Conservation (phyloP, 305 asterid species). For the Fraxinus paxiana region DNA sequence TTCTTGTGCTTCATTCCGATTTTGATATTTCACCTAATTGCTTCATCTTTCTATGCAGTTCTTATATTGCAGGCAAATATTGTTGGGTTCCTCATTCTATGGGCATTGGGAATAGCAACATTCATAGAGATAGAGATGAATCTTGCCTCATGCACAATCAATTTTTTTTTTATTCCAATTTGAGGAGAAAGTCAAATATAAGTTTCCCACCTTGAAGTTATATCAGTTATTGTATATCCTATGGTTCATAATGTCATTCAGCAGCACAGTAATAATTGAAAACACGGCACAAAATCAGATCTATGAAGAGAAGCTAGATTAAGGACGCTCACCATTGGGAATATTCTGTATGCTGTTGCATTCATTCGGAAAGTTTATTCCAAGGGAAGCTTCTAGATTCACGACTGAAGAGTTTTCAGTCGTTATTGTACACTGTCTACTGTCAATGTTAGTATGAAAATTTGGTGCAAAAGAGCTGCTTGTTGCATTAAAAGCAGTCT, state of each 20-base stretch:
- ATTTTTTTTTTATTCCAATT: not conserved
- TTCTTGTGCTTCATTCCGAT: conserved; percentile 7
- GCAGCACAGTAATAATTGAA: not conserved
- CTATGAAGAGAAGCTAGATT: conserved; percentile 1
- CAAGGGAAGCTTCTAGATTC: conserved; percentile 21
- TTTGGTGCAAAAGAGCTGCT: conserved; percentile 21
- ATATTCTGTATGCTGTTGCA: conserved; percentile 5
- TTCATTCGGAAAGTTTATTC: conserved; percentile 21
- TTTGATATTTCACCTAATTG: not conserved
- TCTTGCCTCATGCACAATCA: conserved; percentile 2
- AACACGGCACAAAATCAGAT: not conserved
- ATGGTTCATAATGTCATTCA: conserved; percentile 1
- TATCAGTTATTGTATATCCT: not conserved
- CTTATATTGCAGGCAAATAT: conserved; percentile 3
- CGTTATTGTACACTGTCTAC: conserved; percentile 27
- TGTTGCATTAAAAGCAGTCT: conserved; percentile 24
- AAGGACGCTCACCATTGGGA: conserved; percentile 30
- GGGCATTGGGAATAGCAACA: not conserved
- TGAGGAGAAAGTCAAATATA: conserved; percentile 4
- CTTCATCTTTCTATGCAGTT: conserved; percentile 4
- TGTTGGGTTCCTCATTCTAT: not conserved
- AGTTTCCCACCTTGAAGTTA: conserved; percentile 9
- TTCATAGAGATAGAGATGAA: not conserved
- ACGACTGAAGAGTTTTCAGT: conserved; percentile 23
- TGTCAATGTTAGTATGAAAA: conserved; percentile 21